These are phyloP conservation scores for Tolypocladium tundrense DNA, from an alignment of 2,329 filamentous ascomycete genomes.

Conservation along the genomic window DNA sequence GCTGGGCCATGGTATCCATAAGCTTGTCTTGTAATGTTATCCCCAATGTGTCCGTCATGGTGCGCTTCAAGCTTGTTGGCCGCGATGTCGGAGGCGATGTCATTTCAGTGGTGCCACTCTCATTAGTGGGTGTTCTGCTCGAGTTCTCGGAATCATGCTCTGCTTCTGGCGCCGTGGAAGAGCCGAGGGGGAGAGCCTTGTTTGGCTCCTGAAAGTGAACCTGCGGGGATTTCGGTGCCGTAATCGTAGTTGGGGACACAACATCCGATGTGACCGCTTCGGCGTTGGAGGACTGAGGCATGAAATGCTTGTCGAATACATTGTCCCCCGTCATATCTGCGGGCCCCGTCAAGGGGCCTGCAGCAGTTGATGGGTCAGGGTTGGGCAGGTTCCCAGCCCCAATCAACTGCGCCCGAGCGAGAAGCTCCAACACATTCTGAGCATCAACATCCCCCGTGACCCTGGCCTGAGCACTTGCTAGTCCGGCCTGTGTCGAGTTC, in stretches of 20 bases:
- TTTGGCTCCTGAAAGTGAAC: slow-evolving; percentile 5
- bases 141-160: slow-evolving; percentile 34
- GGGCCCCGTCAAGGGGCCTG: slow-evolving; percentile 68
- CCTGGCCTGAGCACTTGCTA: slow-evolving; percentile 76
- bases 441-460: slow-evolving; percentile 75
- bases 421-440: slow-evolving; percentile 81
- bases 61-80: slow-evolving; percentile 66
- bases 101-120: slow-evolving; percentile 40
- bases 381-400: slow-evolving; percentile 53
- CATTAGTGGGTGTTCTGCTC: slow-evolving; percentile 44
- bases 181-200: slow-evolving; percentile 7
- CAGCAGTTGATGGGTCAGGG: slow-evolving; percentile 27
- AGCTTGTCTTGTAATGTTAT: slow-evolving; percentile 72
- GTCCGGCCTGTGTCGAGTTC: slow-evolving; percentile 56
- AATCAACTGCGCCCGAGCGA: slow-evolving; percentile 72
- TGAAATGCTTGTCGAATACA: slow-evolving; percentile 76
- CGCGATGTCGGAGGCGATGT: slow-evolving; percentile 47
- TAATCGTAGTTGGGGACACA: slow-evolving; percentile 20
- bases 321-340: slow-evolving; percentile 64
- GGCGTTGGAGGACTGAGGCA: slow-evolving; percentile 40
- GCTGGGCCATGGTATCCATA: slow-evolving; percentile 74
- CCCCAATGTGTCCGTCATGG: slow-evolving; percentile 73
- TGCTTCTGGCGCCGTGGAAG: slow-evolving; percentile 9
- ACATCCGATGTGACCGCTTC: slow-evolving; percentile 30
- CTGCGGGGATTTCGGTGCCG: slow-evolving; percentile 8